Percentiles rank a stretch among this genome's conserved stretches.
Conservation (phyloP, 2,329 filamentous ascomycete genomes). For the Coniella lustricola region DNA sequence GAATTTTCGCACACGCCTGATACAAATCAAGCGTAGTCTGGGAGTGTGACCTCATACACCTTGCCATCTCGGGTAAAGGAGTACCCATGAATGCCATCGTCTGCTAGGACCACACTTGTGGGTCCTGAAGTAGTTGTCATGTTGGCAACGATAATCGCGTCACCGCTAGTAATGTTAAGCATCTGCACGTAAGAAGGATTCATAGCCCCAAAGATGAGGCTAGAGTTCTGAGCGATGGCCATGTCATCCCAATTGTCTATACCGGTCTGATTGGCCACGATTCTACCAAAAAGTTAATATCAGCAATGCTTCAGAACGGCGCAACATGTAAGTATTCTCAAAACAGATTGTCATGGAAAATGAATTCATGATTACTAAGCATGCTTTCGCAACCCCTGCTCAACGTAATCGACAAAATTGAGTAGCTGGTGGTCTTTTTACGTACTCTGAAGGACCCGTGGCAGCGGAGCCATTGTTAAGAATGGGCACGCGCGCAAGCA, state of each 20-base stretch:
- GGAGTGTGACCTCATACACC: not conserved
- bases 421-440: not conserved
- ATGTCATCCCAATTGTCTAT: slow-evolving; percentile 6
- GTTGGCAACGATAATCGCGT: not conserved
- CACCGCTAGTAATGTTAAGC: slow-evolving; percentile 1
- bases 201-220: slow-evolving; percentile 2
- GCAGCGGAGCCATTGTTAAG: not conserved
- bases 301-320: not conserved
- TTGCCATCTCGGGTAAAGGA: not conserved
- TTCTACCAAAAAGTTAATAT: not conserved
- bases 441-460: not conserved
- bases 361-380: not conserved
- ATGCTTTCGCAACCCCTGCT: not conserved
- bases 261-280: not conserved
- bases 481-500: slow-evolving; percentile 11
- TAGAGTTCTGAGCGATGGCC: not conserved
- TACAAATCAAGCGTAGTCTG: not conserved
- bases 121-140: not conserved
- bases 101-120: slow-evolving; percentile 4
- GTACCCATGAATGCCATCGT: slow-evolving; percentile 1
- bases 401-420: not conserved
- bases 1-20: not conserved
- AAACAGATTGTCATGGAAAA: not conserved
- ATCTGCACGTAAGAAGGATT: not conserved
- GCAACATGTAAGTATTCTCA: not conserved